Evolutionary conservation across 352 stramenopile species (phyloP).

Genomic region (Phytophthora lateralis): DNA sequence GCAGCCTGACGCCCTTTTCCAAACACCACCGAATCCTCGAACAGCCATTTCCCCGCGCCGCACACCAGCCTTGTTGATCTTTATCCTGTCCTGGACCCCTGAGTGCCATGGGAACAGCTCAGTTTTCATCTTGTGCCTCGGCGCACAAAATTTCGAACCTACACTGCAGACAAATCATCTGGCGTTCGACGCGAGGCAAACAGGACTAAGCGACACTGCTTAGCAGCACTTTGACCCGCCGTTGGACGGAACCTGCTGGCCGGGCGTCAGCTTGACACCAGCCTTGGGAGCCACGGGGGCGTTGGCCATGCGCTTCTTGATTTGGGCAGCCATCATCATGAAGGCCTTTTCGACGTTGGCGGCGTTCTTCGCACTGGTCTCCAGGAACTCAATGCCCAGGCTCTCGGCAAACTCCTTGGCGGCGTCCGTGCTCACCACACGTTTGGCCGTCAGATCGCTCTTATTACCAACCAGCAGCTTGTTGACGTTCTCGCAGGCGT

Average conservation of each 20-base stretch:
- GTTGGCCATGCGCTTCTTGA: constrained; percentile 92
- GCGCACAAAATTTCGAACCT: constrained; percentile 23
- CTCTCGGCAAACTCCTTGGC: constrained; percentile 92
- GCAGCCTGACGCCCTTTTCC: constrained; percentile 14
- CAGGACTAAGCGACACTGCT: constrained; percentile 56
- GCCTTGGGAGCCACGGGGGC: constrained; percentile 75
- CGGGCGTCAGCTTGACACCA: constrained; percentile 64
- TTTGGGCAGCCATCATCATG: constrained; percentile 93
- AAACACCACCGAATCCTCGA: constrained; percentile 31
- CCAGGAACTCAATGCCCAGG: constrained; percentile 87
- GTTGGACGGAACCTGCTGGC: constrained; percentile 69
- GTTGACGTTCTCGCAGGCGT: constrained; percentile 96
- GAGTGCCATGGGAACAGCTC: constrained; percentile 6
- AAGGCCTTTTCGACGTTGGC: constrained; percentile 92
- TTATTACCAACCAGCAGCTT: constrained; percentile 99
- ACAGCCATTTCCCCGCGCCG: constrained; percentile 30
- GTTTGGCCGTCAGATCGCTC: constrained; percentile 95
- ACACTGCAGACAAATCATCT: constrained; percentile 33
- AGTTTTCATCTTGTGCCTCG: constrained; percentile 11
- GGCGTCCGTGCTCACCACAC: constrained; percentile 93
- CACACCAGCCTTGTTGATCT: constrained; percentile 30
- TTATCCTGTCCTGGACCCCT: constrained; percentile 26
- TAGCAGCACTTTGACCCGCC: constrained; percentile 87
- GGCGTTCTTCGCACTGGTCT: constrained; percentile 90
- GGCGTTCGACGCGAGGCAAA: constrained; percentile 28